Evolutionary conservation across 495 filamentous ascomycete genomes (phyloP).

Genomic region (Jackrogersella minutella): DNA sequence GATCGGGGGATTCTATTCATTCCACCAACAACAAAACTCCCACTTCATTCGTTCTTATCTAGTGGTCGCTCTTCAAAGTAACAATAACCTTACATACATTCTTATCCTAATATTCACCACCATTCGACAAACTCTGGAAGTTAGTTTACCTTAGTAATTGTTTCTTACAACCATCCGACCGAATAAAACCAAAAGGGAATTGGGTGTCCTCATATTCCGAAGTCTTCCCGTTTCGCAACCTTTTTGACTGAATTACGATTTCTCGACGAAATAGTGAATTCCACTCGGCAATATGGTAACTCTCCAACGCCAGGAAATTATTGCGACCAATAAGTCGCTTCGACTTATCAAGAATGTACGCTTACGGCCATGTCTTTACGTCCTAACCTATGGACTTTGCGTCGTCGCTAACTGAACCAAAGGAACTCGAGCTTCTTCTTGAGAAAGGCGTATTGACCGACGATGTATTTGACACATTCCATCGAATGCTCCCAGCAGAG

Average conservation of each 20-base stretch:
- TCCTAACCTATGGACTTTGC: background rate
- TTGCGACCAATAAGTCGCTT: slow-evolving; percentile 80
- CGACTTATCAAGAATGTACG: slow-evolving; percentile 82
- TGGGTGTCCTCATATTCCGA: background rate
- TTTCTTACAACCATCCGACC: background rate
- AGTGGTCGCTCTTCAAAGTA: too few species aligned
- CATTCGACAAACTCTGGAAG: too few species aligned
- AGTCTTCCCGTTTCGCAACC: background rate
- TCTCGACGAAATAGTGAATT: background rate
- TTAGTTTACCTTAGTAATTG: background rate
- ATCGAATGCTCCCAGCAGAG: slow-evolving; percentile 75
- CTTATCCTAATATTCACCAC: too few species aligned
- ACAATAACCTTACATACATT: too few species aligned
- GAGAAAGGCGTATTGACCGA: slow-evolving; percentile 78
- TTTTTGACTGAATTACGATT: background rate
- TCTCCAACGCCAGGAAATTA: slow-evolving; percentile 56
- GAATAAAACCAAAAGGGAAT: slow-evolving; percentile 4
- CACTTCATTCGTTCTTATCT: too few species aligned
- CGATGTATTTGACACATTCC: slow-evolving; percentile 72
- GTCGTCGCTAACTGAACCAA: slow-evolving; percentile 13
- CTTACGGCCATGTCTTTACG: background rate
- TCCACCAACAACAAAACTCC: slow-evolving; percentile 4
- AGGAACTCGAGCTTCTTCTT: slow-evolving; percentile 93
- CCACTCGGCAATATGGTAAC: slow-evolving; percentile 49
- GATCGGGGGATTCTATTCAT: background rate